These are phyloP conservation scores for Rhizophagus prolifer DNA, from an alignment of 192 early-diverging fungal species.

Conservation along the genomic window DNA sequence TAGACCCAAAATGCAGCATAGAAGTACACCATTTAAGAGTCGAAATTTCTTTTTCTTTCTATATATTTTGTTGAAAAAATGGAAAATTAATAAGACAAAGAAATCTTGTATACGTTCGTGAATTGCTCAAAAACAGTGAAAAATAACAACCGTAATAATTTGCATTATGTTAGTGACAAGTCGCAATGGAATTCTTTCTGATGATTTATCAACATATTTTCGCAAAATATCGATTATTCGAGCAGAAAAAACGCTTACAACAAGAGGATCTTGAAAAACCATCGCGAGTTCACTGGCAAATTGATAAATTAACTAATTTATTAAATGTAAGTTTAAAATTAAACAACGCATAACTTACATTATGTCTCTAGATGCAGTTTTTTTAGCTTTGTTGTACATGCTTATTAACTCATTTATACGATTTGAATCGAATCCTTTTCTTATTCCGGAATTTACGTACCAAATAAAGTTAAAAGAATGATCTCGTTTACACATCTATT, in stretches of 20 bases:
- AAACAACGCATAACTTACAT: neutral
- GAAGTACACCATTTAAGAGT: slow-evolving; percentile 14
- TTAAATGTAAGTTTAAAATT: neutral
- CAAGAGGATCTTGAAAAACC: slow-evolving; percentile 26
- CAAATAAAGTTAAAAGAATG: slow-evolving; percentile 27
- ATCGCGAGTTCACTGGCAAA: slow-evolving; percentile 18
- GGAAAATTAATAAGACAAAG: neutral
- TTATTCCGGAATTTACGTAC: slow-evolving; percentile 17
- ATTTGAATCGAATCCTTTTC: slow-evolving; percentile 22
- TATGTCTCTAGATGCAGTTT: slow-evolving; percentile 2
- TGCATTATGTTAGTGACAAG: neutral
- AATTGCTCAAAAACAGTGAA: neutral
- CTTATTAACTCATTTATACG: neutral
- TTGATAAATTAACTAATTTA: neutral
- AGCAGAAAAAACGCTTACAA: slow-evolving; percentile 16
- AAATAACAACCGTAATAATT: neutral
- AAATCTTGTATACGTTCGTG: neutral
- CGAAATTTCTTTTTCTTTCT: neutral
- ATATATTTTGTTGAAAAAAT: neutral
- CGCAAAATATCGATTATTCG: slow-evolving; percentile 1
- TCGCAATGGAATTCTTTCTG: neutral
- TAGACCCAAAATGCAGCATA: slow-evolving; percentile 13
- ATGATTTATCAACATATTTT: slow-evolving; percentile 1
- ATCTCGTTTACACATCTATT: slow-evolving; percentile 26
- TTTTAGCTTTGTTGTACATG: slow-evolving; percentile 7